Base-by-base conservation (phyloP, 805 yeast genomes). In the Schizosaccharomyces octosporus region DNA sequence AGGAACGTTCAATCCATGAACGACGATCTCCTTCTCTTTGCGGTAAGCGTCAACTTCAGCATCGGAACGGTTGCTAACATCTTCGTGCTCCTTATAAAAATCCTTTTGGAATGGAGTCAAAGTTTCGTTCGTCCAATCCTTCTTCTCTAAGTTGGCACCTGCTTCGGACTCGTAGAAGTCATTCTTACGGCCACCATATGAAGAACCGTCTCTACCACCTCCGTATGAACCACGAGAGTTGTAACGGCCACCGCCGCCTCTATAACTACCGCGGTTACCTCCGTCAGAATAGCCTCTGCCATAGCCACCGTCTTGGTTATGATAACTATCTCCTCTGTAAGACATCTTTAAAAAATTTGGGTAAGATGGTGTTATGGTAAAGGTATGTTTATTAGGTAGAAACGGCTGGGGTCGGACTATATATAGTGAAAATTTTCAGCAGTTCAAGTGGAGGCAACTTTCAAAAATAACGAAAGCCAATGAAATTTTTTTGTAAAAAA, bases 21-120 rank as follows among this genome's bases (percentile, higher is more conserved):
- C 79, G 64, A 84, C 82, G 97, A 93, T 93, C 69, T 87, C 90
- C 72, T 83, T 78, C 68, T 82, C 82, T 64, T 78, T 78, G 78
- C 98, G 84, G 78, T 89, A 93, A 58, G 75, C 78, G 32, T 70
- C 73, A 66, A 93, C 79, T 63, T 90, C 97, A 45, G 72, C 78
- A 1, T 83, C 88, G 55, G 85, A 71, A 74, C 97, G 85, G 58
- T 74, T 76, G 63, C 86, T 73, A 64, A 93, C 97, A 62, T 73
- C 73, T 63, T 86, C 85, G 70, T 84, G 83, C 77, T 93, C 98
- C 65, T 77, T 77, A 76, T 93, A 93, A 71, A 93, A 93, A 74
- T 93, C 87, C 78, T 93, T 93, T 74, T 89, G 96, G 71, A 93
- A 93, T 70, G 82, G 81, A 68, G 95, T 95, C 70, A 93, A 76